phyloP scores from a whole-genome alignment of 1,284 basidiomycete genomes.

The Earliella scabrosa region DNA sequence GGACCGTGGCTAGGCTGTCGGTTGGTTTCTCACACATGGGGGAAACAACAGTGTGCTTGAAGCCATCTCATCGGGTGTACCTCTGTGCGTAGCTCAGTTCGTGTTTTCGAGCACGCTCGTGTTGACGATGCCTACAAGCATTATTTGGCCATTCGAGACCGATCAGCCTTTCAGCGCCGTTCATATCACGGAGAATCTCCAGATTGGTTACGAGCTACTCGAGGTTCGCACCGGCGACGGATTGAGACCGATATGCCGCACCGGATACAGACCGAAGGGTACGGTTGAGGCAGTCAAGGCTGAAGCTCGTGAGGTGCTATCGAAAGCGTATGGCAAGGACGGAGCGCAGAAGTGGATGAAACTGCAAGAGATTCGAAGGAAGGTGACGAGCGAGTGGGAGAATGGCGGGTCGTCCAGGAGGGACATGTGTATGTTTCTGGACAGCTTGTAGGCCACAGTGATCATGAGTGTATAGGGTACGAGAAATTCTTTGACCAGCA shows the following conservation, averaged over 20 bases:
- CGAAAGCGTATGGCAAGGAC: constrained; percentile 24
- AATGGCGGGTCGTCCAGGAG: constrained; percentile 14
- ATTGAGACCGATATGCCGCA: constrained; percentile 21
- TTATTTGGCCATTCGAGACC: constrained; percentile 30
- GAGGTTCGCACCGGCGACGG: constrained; percentile 32
- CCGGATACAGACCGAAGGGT: constrained; percentile 13
- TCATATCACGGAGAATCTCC: constrained; percentile 21
- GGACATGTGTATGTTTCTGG: constrained; percentile 8
- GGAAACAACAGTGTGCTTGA: constrained; percentile 29
- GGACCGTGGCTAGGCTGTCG: constrained; percentile 13
- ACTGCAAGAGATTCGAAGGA: constrained; percentile 1
- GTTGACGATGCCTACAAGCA: no score
- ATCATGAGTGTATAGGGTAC: no score
- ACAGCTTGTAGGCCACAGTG: background rate
- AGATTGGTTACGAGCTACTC: constrained; percentile 34
- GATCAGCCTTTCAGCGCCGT: constrained; percentile 34
- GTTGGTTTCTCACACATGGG: constrained; percentile 28
- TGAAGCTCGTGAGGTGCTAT: constrained; percentile 21
- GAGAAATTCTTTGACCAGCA: no score
- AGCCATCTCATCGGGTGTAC: constrained; percentile 20
- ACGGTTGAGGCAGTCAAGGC: constrained; percentile 18
- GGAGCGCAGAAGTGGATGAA: constrained; percentile 22
- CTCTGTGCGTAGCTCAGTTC: constrained; percentile 18
- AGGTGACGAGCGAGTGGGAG: constrained; percentile 14
- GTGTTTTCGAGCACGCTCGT: no score